Conservation (phyloP, 1,284 basidiomycete genomes). For the Naganishia cerealis region DNA sequence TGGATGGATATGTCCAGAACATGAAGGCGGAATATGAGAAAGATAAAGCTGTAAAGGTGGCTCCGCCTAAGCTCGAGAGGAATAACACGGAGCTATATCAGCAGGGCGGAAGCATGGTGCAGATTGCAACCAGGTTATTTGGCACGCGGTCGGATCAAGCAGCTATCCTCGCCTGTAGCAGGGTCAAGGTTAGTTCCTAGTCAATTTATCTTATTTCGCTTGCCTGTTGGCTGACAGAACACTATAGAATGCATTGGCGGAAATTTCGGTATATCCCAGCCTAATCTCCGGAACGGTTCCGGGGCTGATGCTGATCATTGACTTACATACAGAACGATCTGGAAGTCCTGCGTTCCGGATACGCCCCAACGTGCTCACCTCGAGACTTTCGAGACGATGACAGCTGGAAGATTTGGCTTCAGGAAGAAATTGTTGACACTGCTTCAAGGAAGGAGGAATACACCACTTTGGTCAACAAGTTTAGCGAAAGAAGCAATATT, state of each 20-base stretch:
- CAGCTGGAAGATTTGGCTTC: constrained; percentile 14
- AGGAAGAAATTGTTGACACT: constrained; percentile 8
- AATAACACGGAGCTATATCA: constrained; percentile 24
- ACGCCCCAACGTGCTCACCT: constrained; percentile 12
- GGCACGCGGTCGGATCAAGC: constrained; percentile 16
- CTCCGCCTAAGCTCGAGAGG: constrained; percentile 17
- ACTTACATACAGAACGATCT: constrained; percentile 9
- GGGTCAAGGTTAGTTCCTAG: constrained; percentile 7
- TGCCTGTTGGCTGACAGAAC: not conserved
- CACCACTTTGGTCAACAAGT: constrained; percentile 16
- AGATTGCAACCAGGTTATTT: constrained; percentile 27
- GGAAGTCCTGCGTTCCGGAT: constrained; percentile 20
- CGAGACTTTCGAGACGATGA: constrained; percentile 19
- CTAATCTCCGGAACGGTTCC: not conserved
- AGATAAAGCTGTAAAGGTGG: not conserved
- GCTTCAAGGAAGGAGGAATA: constrained; percentile 22
- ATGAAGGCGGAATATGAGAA: constrained; percentile 30
- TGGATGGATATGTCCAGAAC: constrained; percentile 30
- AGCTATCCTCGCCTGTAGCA: constrained; percentile 18
- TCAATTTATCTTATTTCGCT: not conserved
- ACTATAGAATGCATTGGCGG: constrained; percentile 12
- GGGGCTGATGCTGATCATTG: not conserved
- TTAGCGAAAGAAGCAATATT: constrained; percentile 15
- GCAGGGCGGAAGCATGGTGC: constrained; percentile 26
- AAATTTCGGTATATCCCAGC: constrained; percentile 1